A percentile compares a stretch with the other conserved stretches of the same genome.
Evolutionary conservation across 306 rosid genomes (phyloP).

Genomic region (Myrica gale): DNA sequence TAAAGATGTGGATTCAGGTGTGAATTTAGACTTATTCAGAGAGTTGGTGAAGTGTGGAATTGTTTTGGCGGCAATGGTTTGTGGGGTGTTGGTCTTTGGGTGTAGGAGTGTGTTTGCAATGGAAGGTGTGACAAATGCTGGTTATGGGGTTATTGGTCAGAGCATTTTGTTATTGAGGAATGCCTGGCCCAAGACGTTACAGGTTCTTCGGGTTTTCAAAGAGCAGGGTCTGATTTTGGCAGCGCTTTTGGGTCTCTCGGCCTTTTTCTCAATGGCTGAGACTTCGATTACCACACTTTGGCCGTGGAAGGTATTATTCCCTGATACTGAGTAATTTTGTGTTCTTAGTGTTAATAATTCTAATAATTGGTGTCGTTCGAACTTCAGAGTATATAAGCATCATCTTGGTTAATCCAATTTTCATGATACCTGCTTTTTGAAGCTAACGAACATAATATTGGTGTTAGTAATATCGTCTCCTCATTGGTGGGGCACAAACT

Average conservation of each 20-base stretch:
- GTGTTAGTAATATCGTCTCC: not conserved
- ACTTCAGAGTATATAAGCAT: not conserved
- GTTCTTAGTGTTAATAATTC: not conserved
- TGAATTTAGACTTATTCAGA: slow-evolving; percentile 34
- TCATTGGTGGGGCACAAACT: not conserved
- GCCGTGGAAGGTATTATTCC: slow-evolving; percentile 93
- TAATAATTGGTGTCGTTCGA: not conserved
- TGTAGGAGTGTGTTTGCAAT: slow-evolving; percentile 59
- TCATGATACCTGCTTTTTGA: not conserved
- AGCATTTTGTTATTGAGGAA: slow-evolving; percentile 63
- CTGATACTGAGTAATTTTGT: not conserved
- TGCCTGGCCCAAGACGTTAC: slow-evolving; percentile 78
- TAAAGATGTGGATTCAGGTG: slow-evolving; percentile 34
- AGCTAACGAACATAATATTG: not conserved
- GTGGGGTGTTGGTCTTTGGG: slow-evolving; percentile 61
- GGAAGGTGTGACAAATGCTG: slow-evolving; percentile 66
- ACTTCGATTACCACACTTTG: slow-evolving; percentile 95
- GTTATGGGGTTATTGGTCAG: slow-evolving; percentile 70
- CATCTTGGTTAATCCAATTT: not conserved
- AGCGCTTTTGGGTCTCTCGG: slow-evolving; percentile 86
- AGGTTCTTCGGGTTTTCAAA: slow-evolving; percentile 72
- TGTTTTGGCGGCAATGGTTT: slow-evolving; percentile 63
- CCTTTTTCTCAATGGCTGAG: slow-evolving; percentile 99
- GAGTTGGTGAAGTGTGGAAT: slow-evolving; percentile 54
- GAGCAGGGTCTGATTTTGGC: slow-evolving; percentile 90